A percentile compares a stretch with the other conserved stretches of the same genome.
Conservation (phyloP, 2,329 filamentous ascomycete genomes). For the Trichoderma semiorbis region DNA sequence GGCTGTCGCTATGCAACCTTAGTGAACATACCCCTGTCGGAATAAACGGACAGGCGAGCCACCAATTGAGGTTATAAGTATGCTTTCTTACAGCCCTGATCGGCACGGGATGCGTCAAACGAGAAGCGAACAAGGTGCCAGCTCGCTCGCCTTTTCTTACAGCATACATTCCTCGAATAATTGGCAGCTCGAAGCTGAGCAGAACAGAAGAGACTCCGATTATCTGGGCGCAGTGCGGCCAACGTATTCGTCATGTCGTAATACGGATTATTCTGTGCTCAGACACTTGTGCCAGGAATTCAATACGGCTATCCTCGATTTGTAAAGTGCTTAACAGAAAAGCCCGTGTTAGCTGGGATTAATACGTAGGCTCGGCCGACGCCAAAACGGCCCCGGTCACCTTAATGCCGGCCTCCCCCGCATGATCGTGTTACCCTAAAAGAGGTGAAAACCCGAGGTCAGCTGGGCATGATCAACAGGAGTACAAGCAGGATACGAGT, state of each 20-base stretch:
- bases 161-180: background rate
- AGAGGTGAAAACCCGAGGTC: background rate
- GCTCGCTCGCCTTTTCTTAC: background rate
- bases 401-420: conserved; percentile 1
- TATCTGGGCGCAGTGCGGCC: background rate
- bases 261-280: background rate
- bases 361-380: background rate
- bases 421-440: background rate
- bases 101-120: background rate
- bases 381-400: background rate
- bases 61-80: background rate
- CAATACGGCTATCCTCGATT: background rate
- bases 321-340: background rate
- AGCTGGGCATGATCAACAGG: background rate
- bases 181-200: background rate
- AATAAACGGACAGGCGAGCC: background rate
- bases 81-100: background rate
- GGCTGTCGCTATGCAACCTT: background rate
- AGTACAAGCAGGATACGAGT: background rate
- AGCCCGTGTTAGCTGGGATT: background rate
- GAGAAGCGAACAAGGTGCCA: background rate
- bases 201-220: background rate
- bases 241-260: background rate
- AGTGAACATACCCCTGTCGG: background rate
- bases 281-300: background rate